These are phyloP conservation scores for Dacryopinax primogenitus DNA, from an alignment of 768 basidiomycete genomes.

Conservation along the genomic window DNA sequence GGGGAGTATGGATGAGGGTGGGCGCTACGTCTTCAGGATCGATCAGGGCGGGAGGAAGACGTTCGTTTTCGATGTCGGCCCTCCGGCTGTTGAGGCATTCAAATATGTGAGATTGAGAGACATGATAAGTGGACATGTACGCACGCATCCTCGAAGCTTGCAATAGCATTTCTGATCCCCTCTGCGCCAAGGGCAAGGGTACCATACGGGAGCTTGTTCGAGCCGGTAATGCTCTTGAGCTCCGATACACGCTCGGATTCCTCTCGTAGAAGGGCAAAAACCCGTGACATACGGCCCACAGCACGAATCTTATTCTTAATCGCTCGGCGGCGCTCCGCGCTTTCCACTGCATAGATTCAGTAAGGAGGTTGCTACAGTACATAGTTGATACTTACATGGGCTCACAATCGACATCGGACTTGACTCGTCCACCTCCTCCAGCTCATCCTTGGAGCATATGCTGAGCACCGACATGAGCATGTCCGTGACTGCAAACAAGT, in stretches of 20 bases:
- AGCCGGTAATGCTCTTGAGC: constrained; percentile 79
- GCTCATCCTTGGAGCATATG: constrained; percentile 91
- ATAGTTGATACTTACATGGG: constrained; percentile 8
- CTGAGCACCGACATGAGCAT: constrained; percentile 96
- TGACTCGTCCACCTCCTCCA: constrained; percentile 69
- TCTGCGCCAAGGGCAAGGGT: constrained; percentile 82
- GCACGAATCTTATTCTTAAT: constrained; percentile 99
- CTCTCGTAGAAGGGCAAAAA: constrained; percentile 92
- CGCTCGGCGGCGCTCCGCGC: constrained; percentile 62
- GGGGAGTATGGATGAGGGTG: constrained; percentile 17
- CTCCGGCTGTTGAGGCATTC: constrained; percentile 48
- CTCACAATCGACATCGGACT: constrained; percentile 3
- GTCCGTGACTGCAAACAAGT: constrained; percentile 64
- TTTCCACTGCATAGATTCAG: constrained; percentile 24
- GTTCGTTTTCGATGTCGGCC: constrained; percentile 97
- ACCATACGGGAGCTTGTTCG: constrained; percentile 64
- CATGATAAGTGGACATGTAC: constrained; percentile 39
- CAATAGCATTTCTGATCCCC: constrained; percentile 89
- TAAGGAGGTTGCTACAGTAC: too few species aligned
- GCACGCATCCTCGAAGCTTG: constrained; percentile 91
- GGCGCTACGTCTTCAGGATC: constrained; percentile 37
- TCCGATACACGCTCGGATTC: constrained; percentile 97
- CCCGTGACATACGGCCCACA: constrained; percentile 89
- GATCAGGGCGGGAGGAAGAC: constrained; percentile 88
- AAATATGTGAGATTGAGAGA: not conserved